These are phyloP conservation scores for Plasmodium knowlesi DNA, from an alignment of 169 alveolate species.

Conservation along the genomic window DNA sequence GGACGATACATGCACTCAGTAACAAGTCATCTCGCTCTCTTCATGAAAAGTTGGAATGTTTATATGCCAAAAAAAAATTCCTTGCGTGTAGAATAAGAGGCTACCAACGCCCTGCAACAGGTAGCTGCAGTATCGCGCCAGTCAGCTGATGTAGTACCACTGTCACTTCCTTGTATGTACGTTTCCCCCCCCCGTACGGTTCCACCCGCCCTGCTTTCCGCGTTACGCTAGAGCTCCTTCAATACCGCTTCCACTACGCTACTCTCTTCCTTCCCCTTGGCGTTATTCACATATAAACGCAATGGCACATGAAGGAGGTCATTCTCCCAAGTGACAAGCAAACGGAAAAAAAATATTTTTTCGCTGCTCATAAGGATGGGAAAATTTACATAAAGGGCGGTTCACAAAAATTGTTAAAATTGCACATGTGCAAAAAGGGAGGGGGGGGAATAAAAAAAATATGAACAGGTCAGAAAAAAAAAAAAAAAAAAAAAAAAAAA, in stretches of 20 bases:
- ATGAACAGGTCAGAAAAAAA: background rate
- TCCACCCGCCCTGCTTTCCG: background rate
- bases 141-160: background rate
- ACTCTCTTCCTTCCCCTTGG: background rate
- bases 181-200: background rate
- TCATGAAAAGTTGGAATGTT: background rate
- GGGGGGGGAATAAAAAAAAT: background rate
- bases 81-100: background rate
- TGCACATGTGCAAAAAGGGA: background rate
- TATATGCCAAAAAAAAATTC: background rate
- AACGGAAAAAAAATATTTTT: background rate
- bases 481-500: background rate
- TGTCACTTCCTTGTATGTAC: background rate
- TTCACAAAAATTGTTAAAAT: background rate
- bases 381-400: background rate
- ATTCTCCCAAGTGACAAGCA: background rate
- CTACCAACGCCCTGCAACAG: background rate
- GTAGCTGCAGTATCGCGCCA: background rate
- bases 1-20: background rate
- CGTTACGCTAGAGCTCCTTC: background rate
- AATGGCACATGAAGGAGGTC: background rate
- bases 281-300: background rate
- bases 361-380: background rate
- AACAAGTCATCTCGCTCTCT: background rate
- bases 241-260: background rate